phyloP scores from a whole-genome alignment of 371 early-diverging fungal genomes.

The Rhizomucor miehei region DNA sequence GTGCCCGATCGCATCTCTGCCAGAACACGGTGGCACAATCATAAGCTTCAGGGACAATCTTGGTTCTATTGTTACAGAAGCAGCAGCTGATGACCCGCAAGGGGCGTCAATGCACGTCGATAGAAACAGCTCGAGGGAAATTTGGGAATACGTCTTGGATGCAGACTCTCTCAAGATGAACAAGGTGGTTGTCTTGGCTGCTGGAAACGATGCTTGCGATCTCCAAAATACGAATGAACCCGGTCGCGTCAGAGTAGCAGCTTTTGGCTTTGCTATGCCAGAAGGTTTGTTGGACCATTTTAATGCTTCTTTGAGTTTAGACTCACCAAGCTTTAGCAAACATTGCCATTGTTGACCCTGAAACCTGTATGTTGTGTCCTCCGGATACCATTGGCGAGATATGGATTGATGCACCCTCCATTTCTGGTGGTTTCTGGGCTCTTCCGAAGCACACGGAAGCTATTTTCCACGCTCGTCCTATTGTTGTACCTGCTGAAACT shows the following conservation, averaged over 20 bases:
- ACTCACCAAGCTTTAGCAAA: constrained; percentile 34
- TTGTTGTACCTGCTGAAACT: constrained; percentile 51
- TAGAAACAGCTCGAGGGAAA: constrained; percentile 44
- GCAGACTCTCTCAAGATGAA: constrained; percentile 51
- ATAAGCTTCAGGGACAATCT: constrained; percentile 54
- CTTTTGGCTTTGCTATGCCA: constrained; percentile 66
- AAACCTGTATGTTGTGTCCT: constrained; percentile 69
- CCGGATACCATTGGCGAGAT: constrained; percentile 81
- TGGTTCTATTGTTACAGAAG: constrained; percentile 37
- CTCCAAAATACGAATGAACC: constrained; percentile 8
- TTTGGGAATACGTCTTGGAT: constrained; percentile 56
- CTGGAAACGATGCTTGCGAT: constrained; percentile 30
- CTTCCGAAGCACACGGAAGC: constrained; percentile 70
- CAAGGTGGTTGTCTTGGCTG: constrained; percentile 52
- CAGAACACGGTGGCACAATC: constrained; percentile 77
- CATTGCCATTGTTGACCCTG: constrained; percentile 82
- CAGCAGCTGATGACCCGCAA: constrained; percentile 14
- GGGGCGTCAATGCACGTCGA: constrained; percentile 17
- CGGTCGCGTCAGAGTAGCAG: constrained; percentile 25
- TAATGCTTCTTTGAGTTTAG: too few species aligned
- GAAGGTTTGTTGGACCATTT: constrained; percentile 34
- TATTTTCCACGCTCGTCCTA: constrained; percentile 68
- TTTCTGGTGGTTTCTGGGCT: constrained; percentile 82
- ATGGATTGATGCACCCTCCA: constrained; percentile 75
- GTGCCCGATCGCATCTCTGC: constrained; percentile 66